Conservation (phyloP, 164 flowering plant species). For the Tetracentron sinense region DNA sequence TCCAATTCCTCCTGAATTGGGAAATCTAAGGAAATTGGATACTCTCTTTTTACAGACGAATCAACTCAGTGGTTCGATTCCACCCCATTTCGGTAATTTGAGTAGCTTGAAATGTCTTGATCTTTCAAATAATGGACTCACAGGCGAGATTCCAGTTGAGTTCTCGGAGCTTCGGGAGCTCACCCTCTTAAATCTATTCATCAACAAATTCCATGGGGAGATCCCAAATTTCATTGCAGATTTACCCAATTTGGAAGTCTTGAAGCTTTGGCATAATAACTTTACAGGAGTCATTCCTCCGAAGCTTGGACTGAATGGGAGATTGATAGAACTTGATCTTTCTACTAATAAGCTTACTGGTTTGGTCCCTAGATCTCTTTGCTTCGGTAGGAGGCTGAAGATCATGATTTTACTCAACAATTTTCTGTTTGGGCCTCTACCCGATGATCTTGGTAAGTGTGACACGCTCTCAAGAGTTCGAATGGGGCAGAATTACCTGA, state of each 20-base stretch:
- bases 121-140: slow-evolving; percentile 54
- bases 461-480: slow-evolving; percentile 42
- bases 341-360: slow-evolving; percentile 68
- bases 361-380: slow-evolving; percentile 40
- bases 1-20: slow-evolving; percentile 50
- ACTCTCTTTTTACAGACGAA: slow-evolving; percentile 58
- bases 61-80: slow-evolving; percentile 48
- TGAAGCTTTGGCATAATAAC: slow-evolving; percentile 67
- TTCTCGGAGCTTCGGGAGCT: slow-evolving; percentile 41
- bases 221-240: slow-evolving; percentile 50
- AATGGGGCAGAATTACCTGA: slow-evolving; percentile 52
- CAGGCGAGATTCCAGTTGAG: slow-evolving; percentile 56
- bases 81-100: slow-evolving; percentile 47
- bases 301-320: slow-evolving; percentile 31
- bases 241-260: slow-evolving; percentile 52
- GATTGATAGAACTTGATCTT: slow-evolving; percentile 41
- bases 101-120: slow-evolving; percentile 51
- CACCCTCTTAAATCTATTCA: slow-evolving; percentile 39
- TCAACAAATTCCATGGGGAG: slow-evolving; percentile 46
- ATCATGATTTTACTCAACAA: slow-evolving; percentile 52
- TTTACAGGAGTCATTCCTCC: slow-evolving; percentile 40
- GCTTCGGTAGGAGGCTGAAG: slow-evolving; percentile 41
- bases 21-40: slow-evolving; percentile 45
- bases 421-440: slow-evolving; percentile 60
- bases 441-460: slow-evolving; percentile 55